phyloP scores from a whole-genome alignment of 495 filamentous ascomycete species.

The Aspergillus wentii region DNA sequence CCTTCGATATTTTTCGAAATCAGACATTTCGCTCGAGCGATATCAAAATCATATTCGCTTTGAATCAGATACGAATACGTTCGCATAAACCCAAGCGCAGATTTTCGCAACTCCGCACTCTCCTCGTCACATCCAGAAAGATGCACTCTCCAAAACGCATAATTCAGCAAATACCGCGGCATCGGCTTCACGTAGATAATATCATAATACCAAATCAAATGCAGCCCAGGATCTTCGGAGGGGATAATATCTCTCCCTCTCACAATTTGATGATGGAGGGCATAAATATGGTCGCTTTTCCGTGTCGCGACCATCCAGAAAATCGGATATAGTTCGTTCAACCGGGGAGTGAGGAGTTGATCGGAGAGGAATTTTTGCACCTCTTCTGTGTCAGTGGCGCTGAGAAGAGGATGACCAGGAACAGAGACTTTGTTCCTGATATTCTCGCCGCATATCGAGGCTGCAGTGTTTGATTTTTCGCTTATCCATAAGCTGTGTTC shows the following conservation, averaged over 20 bases:
- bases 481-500: too few species aligned
- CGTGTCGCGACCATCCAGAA: slow-evolving; percentile 32
- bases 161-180: slow-evolving; percentile 43
- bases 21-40: slow-evolving; percentile 19
- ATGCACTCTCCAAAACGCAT: slow-evolving; percentile 40
- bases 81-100: slow-evolving; percentile 35
- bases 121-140: too few species aligned
- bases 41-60: slow-evolving; percentile 30
- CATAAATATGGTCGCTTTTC: slow-evolving; percentile 18
- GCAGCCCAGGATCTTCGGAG: slow-evolving; percentile 44
- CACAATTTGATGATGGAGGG: slow-evolving; percentile 37
- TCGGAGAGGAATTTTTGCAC: too few species aligned
- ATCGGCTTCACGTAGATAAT: slow-evolving; percentile 55
- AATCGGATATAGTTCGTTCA: too few species aligned
- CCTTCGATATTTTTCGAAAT: background rate
- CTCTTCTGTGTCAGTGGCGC: too few species aligned
- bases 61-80: slow-evolving; percentile 34
- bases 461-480: too few species aligned
- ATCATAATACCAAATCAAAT: slow-evolving; percentile 52
- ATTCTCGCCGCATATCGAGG: too few species aligned
- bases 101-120: too few species aligned
- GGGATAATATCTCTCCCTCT: slow-evolving; percentile 39
- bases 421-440: too few species aligned
- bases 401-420: too few species aligned
- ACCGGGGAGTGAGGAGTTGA: too few species aligned